Evolutionary conservation across 192 early-diverging fungal species (phyloP), one percentile per base, ranked within the genome.

Genomic region (Coemansia sp.): DNA sequence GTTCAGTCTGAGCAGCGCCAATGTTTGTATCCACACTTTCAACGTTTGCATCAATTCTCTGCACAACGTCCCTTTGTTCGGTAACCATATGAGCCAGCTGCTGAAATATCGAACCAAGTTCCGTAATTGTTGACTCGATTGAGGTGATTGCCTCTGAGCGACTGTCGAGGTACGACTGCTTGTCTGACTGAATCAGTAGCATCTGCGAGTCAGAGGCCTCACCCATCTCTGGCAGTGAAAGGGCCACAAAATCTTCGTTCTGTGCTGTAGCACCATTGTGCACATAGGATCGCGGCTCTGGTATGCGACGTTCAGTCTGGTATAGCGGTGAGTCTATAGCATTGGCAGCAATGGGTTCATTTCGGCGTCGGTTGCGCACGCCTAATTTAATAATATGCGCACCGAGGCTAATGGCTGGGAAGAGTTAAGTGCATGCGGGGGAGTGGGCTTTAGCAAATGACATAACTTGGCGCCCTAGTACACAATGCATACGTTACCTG

Each of bases 71-170:
- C 21, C 93, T 76, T 71, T 96, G 94, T 54, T 88, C 90, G 12
- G 92, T 88, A 5, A 96, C 85, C 84, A 96, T 89, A 6, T 85
- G 82, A 4, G 92, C 91, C 62, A 96, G 86, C 64, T 94, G 88
- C 59, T 88, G 88, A 69, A 94, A 96, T 30, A 96, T 92, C 60
- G 88, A 86, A 5, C 93, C 93, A 18, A 98, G 87, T 67, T 99
- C 97, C 0, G 95, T 90, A 60, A 99, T 96, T 5, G 97, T 99
- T 9, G 89, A 88, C 73, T 99, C 96, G 66, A 99, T 98, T 7
- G 92, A 92, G 66, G 93, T 92, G 61, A 98, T 96, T 0, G 96
- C 94, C 18, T 90, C 89, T 4, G 90, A 86, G 38, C 97, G 87
- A 62, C 87, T 89, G 62, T 98, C 92, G 44, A 99, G 84, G 71